phyloP scores from a whole-genome alignment of 139 green algal genomes.

The Chlorella sp. region DNA sequence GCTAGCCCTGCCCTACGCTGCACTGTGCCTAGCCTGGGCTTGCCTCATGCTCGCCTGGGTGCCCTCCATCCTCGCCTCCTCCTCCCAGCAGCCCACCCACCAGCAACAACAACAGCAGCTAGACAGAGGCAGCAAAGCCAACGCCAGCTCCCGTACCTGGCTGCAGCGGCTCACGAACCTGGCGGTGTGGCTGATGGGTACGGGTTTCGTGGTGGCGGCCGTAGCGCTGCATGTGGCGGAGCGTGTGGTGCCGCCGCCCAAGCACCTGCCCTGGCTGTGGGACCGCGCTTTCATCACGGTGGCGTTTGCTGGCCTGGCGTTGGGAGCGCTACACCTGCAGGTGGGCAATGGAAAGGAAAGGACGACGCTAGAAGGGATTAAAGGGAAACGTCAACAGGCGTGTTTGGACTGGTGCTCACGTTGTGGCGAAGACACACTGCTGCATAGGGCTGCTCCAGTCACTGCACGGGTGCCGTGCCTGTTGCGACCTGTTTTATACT shows the following conservation, averaged over 20 bases:
- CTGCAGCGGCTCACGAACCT: neutral
- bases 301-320: slow-evolving; percentile 39
- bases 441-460: too few relatives aligned
- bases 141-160: neutral
- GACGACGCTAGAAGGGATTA: too few relatives aligned
- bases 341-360: too few relatives aligned
- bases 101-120: neutral
- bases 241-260: slow-evolving; percentile 26
- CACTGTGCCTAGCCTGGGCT: slow-evolving; percentile 28
- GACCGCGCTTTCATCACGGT: slow-evolving; percentile 46
- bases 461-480: too few relatives aligned
- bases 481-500: too few relatives aligned
- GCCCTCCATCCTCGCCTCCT: neutral
- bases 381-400: too few relatives aligned
- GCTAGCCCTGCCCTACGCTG: slow-evolving; percentile 60
- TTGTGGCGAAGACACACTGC: too few relatives aligned
- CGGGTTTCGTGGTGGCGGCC: neutral
- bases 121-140: neutral
- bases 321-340: neutral
- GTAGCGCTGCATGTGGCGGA: slow-evolving; percentile 32
- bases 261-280: slow-evolving; percentile 44
- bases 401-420: too few relatives aligned
- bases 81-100: neutral
- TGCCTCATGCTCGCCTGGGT: slow-evolving; percentile 7
- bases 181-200: neutral